Evolutionary conservation across 495 filamentous ascomycete species (phyloP), one percentile per base, ranked within the genome.

Genomic region (Halenospora varia): DNA sequence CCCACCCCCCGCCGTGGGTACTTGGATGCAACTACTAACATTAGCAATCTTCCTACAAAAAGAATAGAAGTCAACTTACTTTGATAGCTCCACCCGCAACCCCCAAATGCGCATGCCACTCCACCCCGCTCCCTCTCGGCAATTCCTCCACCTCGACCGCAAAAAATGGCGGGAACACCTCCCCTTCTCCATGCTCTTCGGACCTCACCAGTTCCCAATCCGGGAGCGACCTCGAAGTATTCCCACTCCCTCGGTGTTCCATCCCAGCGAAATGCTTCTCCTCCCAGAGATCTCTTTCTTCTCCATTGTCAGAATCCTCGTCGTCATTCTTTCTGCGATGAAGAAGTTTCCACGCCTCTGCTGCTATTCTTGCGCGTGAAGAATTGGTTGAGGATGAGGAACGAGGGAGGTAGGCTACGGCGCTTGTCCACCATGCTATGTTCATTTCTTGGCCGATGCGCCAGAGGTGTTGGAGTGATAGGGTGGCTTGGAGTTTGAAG

Each of bases 381-480:
- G 56, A 35, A 15, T 26, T 53, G n/a, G 58, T 59, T 6, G 59
- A 62, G 0, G 65, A 69, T 2, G 75, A 68, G 26, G 46, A 53
- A 13, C 55, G 49, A 0, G 77, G 73, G 39, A 96, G 74, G 65
- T 87, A 97, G 1, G 85, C 90, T 59, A 96, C 78, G 0, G 76
- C 88, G 18, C 83, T 83, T 0, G 78, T 73, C 86, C 88, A 91
- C 81, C 84, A 89, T 25, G 78, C 71, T 10, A 94, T 88, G 26
- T 82, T 72, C 77, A 85, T 86, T 10, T 83, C 85, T 24, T 73
- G 70, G 1, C 88, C 92, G 45, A 99, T 88, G 8, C 95, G 79
- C 84, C 84, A 94, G 24, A 97, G 77, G 73, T 99, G 93, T 71
- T 99, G 94, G 20, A 97, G 72, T 2, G 90, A 77, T 6, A 98